Conservation (phyloP, 768 basidiomycete species). For the Rhizopogon vulgaris region DNA sequence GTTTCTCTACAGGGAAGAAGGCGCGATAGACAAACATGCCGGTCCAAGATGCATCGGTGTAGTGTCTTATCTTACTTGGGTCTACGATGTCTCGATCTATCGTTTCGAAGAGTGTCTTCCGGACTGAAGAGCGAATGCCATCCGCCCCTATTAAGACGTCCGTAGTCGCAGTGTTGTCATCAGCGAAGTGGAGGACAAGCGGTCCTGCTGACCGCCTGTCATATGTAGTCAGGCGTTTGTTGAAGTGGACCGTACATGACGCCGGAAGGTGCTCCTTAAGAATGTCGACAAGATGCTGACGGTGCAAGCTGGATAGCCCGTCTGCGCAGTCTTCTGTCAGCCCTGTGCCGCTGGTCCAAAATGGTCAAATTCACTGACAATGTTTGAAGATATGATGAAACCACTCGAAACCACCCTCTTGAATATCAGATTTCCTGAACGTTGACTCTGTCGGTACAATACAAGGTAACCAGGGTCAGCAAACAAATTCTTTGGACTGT, state of each 20-base stretch:
- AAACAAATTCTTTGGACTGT: background rate
- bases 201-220: background rate
- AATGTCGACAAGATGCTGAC: conserved; percentile 20
- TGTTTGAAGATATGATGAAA: conserved; percentile 5
- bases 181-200: conserved; percentile 19
- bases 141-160: conserved; percentile 38
- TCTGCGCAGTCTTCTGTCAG: background rate
- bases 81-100: conserved; percentile 14
- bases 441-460: background rate
- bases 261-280: conserved; percentile 16
- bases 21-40: conserved; percentile 34
- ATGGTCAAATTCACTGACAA: background rate
- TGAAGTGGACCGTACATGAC: conserved; percentile 15
- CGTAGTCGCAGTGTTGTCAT: conserved; percentile 28
- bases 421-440: conserved; percentile 1
- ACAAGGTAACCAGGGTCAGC: background rate
- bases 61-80: conserved; percentile 1
- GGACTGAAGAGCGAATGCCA: conserved; percentile 24
- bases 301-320: conserved; percentile 11
- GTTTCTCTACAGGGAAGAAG: conserved; percentile 24
- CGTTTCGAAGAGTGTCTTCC: conserved; percentile 13
- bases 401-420: conserved; percentile 4
- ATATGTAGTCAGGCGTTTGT: conserved; percentile 27
- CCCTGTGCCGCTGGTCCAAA: background rate
- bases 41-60: conserved; percentile 28